Percentiles rank a stretch among this genome's conserved stretches.
These are phyloP conservation scores for Saksenaea oblongispora DNA, from an alignment of 371 early-diverging fungal genomes.

Conservation along the genomic window DNA sequence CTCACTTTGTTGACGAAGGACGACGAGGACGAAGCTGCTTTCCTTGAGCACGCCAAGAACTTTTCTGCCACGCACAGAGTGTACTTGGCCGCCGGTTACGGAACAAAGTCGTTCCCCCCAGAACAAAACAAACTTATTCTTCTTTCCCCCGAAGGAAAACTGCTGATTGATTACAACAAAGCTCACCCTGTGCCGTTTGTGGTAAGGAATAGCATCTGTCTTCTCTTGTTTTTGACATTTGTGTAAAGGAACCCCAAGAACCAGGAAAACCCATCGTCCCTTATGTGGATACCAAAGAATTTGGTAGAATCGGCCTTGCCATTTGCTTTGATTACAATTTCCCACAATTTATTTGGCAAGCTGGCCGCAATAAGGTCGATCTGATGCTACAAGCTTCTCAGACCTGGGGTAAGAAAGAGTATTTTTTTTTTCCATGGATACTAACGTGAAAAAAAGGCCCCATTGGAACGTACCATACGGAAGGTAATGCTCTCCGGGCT, in stretches of 20 bases:
- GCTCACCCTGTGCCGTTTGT: slow-evolving; percentile 56
- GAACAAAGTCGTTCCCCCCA: neutral
- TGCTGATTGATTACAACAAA: slow-evolving; percentile 54
- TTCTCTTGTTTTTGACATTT: neutral
- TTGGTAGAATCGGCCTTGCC: slow-evolving; percentile 52
- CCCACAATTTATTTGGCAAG: slow-evolving; percentile 51
- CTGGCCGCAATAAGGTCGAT: slow-evolving; percentile 46
- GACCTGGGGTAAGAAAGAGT: slow-evolving; percentile 49
- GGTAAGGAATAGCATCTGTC: slow-evolving; percentile 12
- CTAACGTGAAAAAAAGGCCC: slow-evolving; percentile 26
- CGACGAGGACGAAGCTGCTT: slow-evolving; percentile 18
- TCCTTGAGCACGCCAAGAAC: slow-evolving; percentile 28
- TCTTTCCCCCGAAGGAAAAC: slow-evolving; percentile 45
- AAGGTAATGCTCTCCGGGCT: slow-evolving; percentile 44
- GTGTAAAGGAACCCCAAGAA: slow-evolving; percentile 28
- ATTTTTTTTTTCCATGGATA: neutral
- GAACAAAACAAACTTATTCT: slow-evolving; percentile 49
- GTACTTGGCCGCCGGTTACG: slow-evolving; percentile 47
- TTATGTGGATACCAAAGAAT: slow-evolving; percentile 44
- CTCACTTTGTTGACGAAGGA: slow-evolving; percentile 21
- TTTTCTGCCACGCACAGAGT: slow-evolving; percentile 38
- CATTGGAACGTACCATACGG: slow-evolving; percentile 49
- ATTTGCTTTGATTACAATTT: slow-evolving; percentile 63
- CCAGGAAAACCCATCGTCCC: slow-evolving; percentile 49
- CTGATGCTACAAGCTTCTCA: slow-evolving; percentile 57